Evolutionary conservation across 2,329 filamentous ascomycete genomes (phyloP).

Genomic region (Aspergillus texensis): DNA sequence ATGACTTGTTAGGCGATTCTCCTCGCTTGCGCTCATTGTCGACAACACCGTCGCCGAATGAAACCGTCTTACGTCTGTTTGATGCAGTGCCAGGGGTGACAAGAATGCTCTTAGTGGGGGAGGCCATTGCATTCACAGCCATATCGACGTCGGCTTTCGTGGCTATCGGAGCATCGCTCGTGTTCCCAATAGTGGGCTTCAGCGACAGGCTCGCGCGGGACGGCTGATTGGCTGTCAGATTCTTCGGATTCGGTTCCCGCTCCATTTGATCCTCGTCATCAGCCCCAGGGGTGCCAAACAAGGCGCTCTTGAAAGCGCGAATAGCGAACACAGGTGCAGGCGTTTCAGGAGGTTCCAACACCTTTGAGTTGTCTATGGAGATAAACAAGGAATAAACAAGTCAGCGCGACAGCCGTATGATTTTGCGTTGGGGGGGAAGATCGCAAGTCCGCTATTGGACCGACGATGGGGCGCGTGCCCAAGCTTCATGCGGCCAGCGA

Average conservation of each 20-base stretch:
- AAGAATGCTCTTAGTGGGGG: conserved; percentile 65
- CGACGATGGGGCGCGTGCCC: conserved; percentile 1
- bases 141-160: conserved; percentile 27
- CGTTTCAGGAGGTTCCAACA: conserved; percentile 62
- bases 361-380: conserved; percentile 52
- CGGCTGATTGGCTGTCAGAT: conserved; percentile 21
- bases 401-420: conserved; percentile 15
- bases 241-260: conserved; percentile 17
- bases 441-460: conserved; percentile 15
- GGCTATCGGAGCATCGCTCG: conserved; percentile 23
- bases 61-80: conserved; percentile 62
- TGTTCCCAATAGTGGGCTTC: conserved; percentile 24
- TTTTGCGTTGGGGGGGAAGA: conserved; percentile 7
- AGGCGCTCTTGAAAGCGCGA: conserved; percentile 66
- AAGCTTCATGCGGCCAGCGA: conserved; percentile 15
- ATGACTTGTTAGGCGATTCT: conserved; percentile 46
- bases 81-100: conserved; percentile 63
- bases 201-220: conserved; percentile 24
- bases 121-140: conserved; percentile 39
- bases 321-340: conserved; percentile 69
- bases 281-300: conserved; percentile 65
- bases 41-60: conserved; percentile 60
- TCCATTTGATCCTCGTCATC: conserved; percentile 43
- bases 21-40: conserved; percentile 58
- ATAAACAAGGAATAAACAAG: conserved; percentile 17